Evolutionary conservation across 169 alveolate species (phyloP).

Genomic region (Perkinsus chesapeaki): DNA sequence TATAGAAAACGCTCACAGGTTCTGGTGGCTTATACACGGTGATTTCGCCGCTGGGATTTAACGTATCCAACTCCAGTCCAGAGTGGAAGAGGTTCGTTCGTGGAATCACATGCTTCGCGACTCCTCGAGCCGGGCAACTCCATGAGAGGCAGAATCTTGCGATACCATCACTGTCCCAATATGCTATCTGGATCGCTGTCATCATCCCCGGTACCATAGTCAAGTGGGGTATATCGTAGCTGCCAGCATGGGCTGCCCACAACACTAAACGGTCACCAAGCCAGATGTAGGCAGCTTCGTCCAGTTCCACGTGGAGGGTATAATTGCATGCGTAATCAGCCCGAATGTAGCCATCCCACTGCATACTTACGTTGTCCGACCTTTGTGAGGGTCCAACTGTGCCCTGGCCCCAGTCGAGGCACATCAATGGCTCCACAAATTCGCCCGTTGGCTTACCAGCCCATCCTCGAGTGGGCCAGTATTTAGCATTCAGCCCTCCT

Average conservation of each 20-base stretch:
- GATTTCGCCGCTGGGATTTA: neutral
- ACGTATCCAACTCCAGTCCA: slow-evolving; percentile 15
- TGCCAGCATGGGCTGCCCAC: slow-evolving; percentile 22
- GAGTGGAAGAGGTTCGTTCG: slow-evolving; percentile 19
- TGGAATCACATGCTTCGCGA: slow-evolving; percentile 11
- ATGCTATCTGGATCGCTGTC: slow-evolving; percentile 25
- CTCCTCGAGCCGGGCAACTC: slow-evolving; percentile 9
- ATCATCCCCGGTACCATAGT: slow-evolving; percentile 13
- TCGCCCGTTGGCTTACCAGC: slow-evolving; percentile 19
- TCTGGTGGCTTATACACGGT: slow-evolving; percentile 31
- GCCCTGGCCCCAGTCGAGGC: slow-evolving; percentile 34
- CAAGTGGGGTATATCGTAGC: slow-evolving; percentile 12
- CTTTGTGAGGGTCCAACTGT: slow-evolving; percentile 24
- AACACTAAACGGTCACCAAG: slow-evolving; percentile 20
- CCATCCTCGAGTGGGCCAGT: slow-evolving; percentile 31
- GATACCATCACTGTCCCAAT: slow-evolving; percentile 24
- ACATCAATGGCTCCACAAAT: slow-evolving; percentile 17
- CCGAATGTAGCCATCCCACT: slow-evolving; percentile 21
- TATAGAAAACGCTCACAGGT: slow-evolving; percentile 28
- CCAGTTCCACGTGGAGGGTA: slow-evolving; percentile 26
- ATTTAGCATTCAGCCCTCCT: slow-evolving; percentile 33
- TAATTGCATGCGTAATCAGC: slow-evolving; percentile 20
- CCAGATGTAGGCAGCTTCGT: slow-evolving; percentile 35
- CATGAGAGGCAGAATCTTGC: slow-evolving; percentile 24
- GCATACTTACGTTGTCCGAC: slow-evolving; percentile 22